Base-by-base conservation (phyloP, 1,139 yeast species). In the Pneumocystis carinii region DNA sequence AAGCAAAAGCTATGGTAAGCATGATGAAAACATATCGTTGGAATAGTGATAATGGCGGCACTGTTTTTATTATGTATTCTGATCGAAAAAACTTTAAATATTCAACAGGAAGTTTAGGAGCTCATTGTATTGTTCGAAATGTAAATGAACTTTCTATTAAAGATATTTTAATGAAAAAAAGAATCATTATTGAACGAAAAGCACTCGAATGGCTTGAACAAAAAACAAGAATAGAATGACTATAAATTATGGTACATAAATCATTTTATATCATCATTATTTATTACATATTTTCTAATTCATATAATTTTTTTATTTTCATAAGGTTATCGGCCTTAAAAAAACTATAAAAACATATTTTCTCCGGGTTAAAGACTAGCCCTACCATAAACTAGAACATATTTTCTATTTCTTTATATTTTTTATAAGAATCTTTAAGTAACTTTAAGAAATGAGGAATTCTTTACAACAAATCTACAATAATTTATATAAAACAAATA, bases 11-110 rank as follows among this genome's bases (percentile, higher is more conserved):
- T 6, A 62, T 64, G 24, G 61, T 36, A 19, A 42, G 61, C 32
- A 56, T 67, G 32, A 60, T 64, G 59, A 64, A 63, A 38, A 59
- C 59, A 7, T 66, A 66, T 39, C 65, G 64, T 7, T 66, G 55
- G 55, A 64, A 65, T 35, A n/a, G 6, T 24, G n/a, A 48, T 48
- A 5, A 29, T 24, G 55, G 55, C 27, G 55, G 55, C 4, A 24
- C 55, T 8, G 55, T 48, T 3, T 48, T 48, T 48, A 24, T 48
- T 24, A 48, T 48, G 55, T 24, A 48, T 12, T 32, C 55, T 2
- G 29, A 19, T 24, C 7, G 55, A 12, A 24, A 48, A 48, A 48
- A 48, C 12, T 48, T 48, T 24, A 48, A 24, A 24, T 24, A 48
- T 10, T 48, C 55, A 24, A 48, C 55, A 8, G 55, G n/a, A 24